A percentile compares a stretch with the other conserved stretches of the same genome.
Evolutionary conservation across 306 rosid species (phyloP).

Genomic region (Medicago arabica): DNA sequence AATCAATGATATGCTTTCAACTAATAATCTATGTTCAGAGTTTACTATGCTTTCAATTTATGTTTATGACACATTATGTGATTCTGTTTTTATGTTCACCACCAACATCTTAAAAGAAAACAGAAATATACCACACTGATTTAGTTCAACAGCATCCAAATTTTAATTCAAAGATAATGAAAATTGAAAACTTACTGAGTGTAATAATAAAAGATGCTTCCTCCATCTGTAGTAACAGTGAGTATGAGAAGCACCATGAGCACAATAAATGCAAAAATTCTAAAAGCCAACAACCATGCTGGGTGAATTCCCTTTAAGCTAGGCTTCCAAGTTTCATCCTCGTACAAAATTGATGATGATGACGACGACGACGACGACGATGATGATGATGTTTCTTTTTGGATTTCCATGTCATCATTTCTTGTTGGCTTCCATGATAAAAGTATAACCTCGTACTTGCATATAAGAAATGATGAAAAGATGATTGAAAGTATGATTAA

Average conservation of each 20-base stretch:
- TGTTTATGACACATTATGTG: not conserved
- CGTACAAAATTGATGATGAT: conserved; percentile 53
- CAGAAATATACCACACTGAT: conserved; percentile 6
- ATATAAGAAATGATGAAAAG: conserved; percentile 55
- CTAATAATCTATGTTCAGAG: not conserved
- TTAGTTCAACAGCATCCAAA: conserved; percentile 20
- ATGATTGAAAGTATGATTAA: conserved; percentile 64
- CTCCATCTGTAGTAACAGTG: conserved; percentile 72
- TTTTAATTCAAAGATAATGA: conserved; percentile 7
- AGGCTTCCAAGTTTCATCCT: conserved; percentile 95
- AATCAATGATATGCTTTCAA: conserved; percentile 3
- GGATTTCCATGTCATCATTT: conserved; percentile 44
- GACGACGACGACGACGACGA: not conserved
- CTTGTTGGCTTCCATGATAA: conserved; percentile 30
- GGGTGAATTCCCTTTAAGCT: conserved; percentile 91
- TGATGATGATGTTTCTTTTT: conserved; percentile 49
- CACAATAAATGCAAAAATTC: conserved; percentile 78
- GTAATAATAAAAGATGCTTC: conserved; percentile 74
- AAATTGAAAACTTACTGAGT: conserved; percentile 70
- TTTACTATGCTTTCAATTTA: not conserved
- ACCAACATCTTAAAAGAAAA: conserved; percentile 15
- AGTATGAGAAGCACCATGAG: conserved; percentile 75
- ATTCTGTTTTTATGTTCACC: conserved; percentile 7
- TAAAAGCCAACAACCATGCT: conserved; percentile 81
- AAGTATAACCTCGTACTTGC: conserved; percentile 58